Conservation (phyloP, 306 rosid genomes). For the Alnus rubra region DNA sequence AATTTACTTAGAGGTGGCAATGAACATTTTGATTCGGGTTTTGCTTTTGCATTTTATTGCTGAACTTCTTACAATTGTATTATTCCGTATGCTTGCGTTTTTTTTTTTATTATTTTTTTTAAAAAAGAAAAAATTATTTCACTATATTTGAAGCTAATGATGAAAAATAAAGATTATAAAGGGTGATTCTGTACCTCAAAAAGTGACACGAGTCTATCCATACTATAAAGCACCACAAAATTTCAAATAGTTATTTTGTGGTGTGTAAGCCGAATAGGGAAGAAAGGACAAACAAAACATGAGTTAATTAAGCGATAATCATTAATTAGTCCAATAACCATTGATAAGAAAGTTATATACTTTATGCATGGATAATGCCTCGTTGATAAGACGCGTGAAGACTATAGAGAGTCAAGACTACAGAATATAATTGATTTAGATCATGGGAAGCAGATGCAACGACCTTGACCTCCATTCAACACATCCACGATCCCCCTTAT, state of each 20-base stretch:
- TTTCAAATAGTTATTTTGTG: too few relatives aligned
- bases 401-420: too few relatives aligned
- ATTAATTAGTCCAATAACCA: not conserved
- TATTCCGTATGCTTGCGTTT: not conserved
- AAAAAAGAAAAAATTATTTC: too few relatives aligned
- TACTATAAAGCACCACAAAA: too few relatives aligned
- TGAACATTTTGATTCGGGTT: not conserved
- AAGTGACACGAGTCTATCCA: too few relatives aligned
- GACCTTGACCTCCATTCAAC: constrained; percentile 18
- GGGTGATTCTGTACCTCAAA: too few relatives aligned
- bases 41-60: not conserved
- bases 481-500: not conserved
- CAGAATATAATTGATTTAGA: constrained; percentile 15
- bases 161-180: too few relatives aligned
- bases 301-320: not conserved
- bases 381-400: not conserved
- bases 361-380: too few relatives aligned
- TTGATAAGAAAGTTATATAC: too few relatives aligned
- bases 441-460: constrained; percentile 22
- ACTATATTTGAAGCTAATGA: too few relatives aligned
- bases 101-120: too few relatives aligned
- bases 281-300: not conserved
- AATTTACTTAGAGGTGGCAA: constrained; percentile 8
- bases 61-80: not conserved
- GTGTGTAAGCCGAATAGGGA: too few relatives aligned